phyloP scores from a whole-genome alignment of 2,329 filamentous ascomycete species.

The Chaetomium sp. region DNA sequence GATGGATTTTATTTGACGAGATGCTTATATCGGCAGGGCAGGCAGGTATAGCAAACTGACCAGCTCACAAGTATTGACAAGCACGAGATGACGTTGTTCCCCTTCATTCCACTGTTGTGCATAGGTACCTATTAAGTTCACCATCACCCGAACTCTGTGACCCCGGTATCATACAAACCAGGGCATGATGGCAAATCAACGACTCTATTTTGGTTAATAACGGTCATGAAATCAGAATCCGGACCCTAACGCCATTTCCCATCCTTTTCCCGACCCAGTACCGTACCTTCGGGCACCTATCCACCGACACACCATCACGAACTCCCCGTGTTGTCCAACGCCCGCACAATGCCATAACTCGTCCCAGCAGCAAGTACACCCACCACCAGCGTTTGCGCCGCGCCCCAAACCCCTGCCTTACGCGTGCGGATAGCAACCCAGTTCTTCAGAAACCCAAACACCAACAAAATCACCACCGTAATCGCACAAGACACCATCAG shows the following conservation, averaged over 20 bases:
- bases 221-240: no score
- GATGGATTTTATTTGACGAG: conserved; percentile 11
- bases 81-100: no score
- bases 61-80: not conserved
- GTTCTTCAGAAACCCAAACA: conserved; percentile 68
- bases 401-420: conserved; percentile 58
- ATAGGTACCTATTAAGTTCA: no score
- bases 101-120: no score
- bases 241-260: no score
- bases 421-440: conserved; percentile 53
- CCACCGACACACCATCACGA: not conserved
- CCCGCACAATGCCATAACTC: conserved; percentile 61
- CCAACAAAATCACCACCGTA: conserved; percentile 62
- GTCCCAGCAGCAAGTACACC: conserved; percentile 67
- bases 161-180: no score
- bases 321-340: not conserved
- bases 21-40: not conserved
- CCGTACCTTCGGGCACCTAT: no score
- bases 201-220: no score
- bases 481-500: conserved; percentile 62
- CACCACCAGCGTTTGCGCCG: conserved; percentile 65
- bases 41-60: not conserved
- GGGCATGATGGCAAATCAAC: no score
- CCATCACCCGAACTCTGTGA: no score
- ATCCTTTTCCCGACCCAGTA: no score